Base-by-base conservation (phyloP, 2,329 filamentous ascomycete species). In the Phoma herbarum region DNA sequence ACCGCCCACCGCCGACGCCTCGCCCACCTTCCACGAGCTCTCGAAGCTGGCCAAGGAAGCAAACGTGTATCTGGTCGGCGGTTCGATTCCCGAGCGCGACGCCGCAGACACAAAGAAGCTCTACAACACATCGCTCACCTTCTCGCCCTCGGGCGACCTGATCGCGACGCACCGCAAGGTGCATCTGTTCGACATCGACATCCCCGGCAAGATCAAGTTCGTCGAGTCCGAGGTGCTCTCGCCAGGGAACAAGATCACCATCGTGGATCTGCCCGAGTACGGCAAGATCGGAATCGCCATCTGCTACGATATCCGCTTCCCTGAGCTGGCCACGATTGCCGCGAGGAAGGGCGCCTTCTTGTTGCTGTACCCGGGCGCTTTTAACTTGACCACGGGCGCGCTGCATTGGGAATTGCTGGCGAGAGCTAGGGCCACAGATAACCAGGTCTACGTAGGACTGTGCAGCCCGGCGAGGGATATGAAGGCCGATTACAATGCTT, bases 301-400 rank as follows among this genome's bases (percentile, higher is more conserved):
- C 75, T 99, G 95, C 85, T 99, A 99, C 80, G 95, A 99, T 79
- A 87, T 99, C 54, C 92, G 95, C 39, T 99, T 99, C 81, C 94
- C 95, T 0, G 95, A 98, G 80, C 83, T 97, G 11, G 95, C 93
- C 3, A 95, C 87, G 75, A 89, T 98, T 56, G 94, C 94, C 0
- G 92, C 94, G 20, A 85, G 95, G 29, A 88, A 88, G 66, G 93
- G 90, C n/a, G 90, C 88, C 57, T 99, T 99, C 77, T 84, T 92
- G 44, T 86, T 98, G 52, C 76, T 98, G 18, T 98, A 97, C 78
- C 95, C 95, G 0, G 95, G 93, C n/a, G 95, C 95, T 1, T 99
- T 99, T 84, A 99, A 98, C 79, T 83, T 91, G 60, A 97, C 93
- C 0, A 99, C 95, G 0, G 95, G 95, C 0, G 89, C 91, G 6